These are phyloP conservation scores for Dendrobium chrysotoxum DNA, from an alignment of 106 monocot species.

Conservation along the genomic window DNA sequence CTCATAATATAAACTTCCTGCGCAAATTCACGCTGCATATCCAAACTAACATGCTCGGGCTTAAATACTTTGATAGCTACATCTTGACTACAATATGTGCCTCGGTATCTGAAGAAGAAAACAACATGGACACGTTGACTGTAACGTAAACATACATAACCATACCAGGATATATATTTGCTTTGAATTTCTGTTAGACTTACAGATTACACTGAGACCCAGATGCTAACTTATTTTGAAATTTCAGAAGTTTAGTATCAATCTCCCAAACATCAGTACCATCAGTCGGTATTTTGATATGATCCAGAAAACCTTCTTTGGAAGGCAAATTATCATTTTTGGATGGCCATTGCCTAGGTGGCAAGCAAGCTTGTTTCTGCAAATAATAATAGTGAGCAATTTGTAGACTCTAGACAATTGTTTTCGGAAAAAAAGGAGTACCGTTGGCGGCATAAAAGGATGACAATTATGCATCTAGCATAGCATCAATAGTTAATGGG, in stretches of 20 bases:
- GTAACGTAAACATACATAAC: not conserved
- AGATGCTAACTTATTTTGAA: constrained; percentile 61
- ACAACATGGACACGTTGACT: not conserved
- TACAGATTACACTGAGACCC: constrained; percentile 74
- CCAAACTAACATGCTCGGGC: constrained; percentile 50
- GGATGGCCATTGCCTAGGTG: constrained; percentile 24
- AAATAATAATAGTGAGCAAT: not conserved
- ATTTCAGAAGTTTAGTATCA: constrained; percentile 48
- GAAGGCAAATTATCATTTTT: constrained; percentile 21
- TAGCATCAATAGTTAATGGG: not conserved
- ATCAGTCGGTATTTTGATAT: constrained; percentile 62
- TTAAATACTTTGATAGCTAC: constrained; percentile 95
- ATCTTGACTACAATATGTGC: constrained; percentile 82
- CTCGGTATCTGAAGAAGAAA: constrained; percentile 52
- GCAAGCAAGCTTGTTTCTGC: constrained; percentile 33
- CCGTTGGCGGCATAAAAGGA: not conserved
- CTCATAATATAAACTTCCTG: constrained; percentile 99
- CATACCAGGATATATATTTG: not conserved
- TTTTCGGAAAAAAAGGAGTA: not conserved
- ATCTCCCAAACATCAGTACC: constrained; percentile 74
- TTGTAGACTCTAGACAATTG: not conserved
- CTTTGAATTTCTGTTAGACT: constrained; percentile 9
- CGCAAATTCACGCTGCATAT: constrained; percentile 84
- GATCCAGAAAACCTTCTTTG: constrained; percentile 11
- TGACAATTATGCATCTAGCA: not conserved